A percentile compares a stretch with the other conserved stretches of the same genome.
Evolutionary conservation across 2,329 filamentous ascomycete species (phyloP).

Genomic region (Dothistroma pini): DNA sequence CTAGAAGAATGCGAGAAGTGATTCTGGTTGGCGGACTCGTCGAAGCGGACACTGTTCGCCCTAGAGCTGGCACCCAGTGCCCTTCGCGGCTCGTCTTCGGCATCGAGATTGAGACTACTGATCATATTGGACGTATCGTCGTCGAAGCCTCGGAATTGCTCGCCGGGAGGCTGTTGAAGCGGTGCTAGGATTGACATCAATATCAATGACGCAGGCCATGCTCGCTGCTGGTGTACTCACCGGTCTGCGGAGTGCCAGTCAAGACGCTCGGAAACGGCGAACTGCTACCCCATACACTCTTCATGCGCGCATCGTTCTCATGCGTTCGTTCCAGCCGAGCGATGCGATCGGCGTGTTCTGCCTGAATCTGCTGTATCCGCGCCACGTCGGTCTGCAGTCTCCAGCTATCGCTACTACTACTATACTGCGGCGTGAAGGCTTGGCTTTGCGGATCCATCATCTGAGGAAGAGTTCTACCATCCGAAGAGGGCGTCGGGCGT

Average conservation of each 20-base stretch:
- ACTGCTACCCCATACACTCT: constrained; percentile 80
- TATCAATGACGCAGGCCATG: not conserved
- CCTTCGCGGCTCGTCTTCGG: constrained; percentile 74
- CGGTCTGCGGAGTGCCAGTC: constrained; percentile 79
- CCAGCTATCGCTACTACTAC: constrained; percentile 56
- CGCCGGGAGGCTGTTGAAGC: constrained; percentile 71
- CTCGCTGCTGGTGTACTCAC: constrained; percentile 49
- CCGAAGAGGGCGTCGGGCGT: constrained; percentile 15
- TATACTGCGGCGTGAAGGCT: constrained; percentile 54
- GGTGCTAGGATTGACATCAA: constrained; percentile 55
- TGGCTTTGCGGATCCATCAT: constrained; percentile 61
- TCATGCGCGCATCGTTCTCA: constrained; percentile 62
- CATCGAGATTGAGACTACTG: constrained; percentile 76
- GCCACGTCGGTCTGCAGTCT: constrained; percentile 60
- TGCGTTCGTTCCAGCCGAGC: constrained; percentile 58
- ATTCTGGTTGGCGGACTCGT: constrained; percentile 89
- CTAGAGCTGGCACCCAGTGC: constrained; percentile 77
- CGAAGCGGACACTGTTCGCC: constrained; percentile 95
- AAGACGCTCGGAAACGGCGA: constrained; percentile 88
- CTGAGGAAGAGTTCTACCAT: constrained; percentile 18
- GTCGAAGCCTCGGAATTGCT: constrained; percentile 87
- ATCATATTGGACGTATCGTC: constrained; percentile 78
- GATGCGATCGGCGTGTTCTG: constrained; percentile 60
- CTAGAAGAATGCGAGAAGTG: constrained; percentile 82
- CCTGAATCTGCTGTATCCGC: constrained; percentile 57